Evolutionary conservation across 352 stramenopile genomes (phyloP).

Genomic region (Globisporangium middletonii): DNA sequence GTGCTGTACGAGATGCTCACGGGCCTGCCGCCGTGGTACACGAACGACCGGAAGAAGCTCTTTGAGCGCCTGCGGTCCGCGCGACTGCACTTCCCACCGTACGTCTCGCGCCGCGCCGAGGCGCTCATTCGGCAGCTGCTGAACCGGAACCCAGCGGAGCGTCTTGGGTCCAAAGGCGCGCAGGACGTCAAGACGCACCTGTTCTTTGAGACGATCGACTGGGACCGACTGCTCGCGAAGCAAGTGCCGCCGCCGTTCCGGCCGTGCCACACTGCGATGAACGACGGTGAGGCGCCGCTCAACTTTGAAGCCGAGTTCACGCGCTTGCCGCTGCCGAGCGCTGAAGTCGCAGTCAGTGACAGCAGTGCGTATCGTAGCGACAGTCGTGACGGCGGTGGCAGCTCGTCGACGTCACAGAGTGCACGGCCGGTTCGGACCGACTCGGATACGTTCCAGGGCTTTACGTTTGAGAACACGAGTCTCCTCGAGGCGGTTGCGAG

Average conservation of each 20-base stretch:
- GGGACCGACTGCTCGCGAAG: slow-evolving; percentile 49
- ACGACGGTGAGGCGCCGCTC: slow-evolving; percentile 59
- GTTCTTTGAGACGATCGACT: slow-evolving; percentile 80
- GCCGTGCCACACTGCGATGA: slow-evolving; percentile 67
- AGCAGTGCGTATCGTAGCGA: slow-evolving; percentile 14
- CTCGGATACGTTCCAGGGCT: slow-evolving; percentile 76
- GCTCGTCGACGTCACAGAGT: slow-evolving; percentile 16
- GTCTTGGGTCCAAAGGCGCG: slow-evolving; percentile 61
- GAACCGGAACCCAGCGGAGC: slow-evolving; percentile 67
- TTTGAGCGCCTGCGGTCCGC: slow-evolving; percentile 79
- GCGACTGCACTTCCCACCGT: slow-evolving; percentile 78
- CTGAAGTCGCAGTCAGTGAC: slow-evolving; percentile 22
- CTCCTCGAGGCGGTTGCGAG: slow-evolving; percentile 44
- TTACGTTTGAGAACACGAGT: slow-evolving; percentile 74
- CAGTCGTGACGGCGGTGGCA: background rate
- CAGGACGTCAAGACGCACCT: slow-evolving; percentile 64
- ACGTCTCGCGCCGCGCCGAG: slow-evolving; percentile 70
- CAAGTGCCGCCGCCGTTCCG: slow-evolving; percentile 65
- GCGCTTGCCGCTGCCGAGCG: slow-evolving; percentile 68
- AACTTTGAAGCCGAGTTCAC: slow-evolving; percentile 88
- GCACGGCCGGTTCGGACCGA: slow-evolving; percentile 24
- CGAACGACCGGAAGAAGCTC: slow-evolving; percentile 84
- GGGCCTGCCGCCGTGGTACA: slow-evolving; percentile 72
- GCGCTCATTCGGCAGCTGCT: slow-evolving; percentile 76
- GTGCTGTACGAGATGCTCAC: slow-evolving; percentile 84